Evolutionary conservation across 2,329 filamentous ascomycete genomes (phyloP).

Genomic region (Aspergillus pseudoterreus): DNA sequence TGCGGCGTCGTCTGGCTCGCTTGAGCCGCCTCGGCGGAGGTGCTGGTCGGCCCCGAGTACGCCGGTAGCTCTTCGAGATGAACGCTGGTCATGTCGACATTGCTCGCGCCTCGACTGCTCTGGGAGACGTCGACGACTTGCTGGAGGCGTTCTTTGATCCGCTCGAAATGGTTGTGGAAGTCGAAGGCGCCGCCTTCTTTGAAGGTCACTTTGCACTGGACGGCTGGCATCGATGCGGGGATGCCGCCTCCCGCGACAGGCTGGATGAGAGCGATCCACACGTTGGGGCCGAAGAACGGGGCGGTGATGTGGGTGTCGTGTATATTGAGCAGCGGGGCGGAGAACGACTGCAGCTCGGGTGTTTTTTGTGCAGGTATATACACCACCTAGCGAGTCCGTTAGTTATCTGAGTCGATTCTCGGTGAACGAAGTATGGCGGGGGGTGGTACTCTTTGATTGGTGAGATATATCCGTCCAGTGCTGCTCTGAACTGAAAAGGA

Average conservation of each 20-base stretch:
- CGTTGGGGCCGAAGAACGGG: constrained; percentile 89
- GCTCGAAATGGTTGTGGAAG: constrained; percentile 77
- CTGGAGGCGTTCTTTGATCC: constrained; percentile 76
- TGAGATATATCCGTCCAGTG: constrained; percentile 73
- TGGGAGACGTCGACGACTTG: constrained; percentile 65
- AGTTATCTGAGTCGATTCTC: constrained; percentile 2
- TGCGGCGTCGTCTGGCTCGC: constrained; percentile 8
- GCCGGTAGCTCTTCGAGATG: constrained; percentile 84
- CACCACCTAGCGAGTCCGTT: constrained; percentile 61
- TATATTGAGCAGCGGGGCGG: constrained; percentile 79
- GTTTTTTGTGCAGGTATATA: constrained; percentile 75
- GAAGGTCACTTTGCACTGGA: constrained; percentile 84
- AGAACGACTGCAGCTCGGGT: constrained; percentile 75
- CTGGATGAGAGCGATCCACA: constrained; percentile 76
- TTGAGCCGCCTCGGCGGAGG: constrained; percentile 11
- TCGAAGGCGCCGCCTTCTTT: constrained; percentile 94
- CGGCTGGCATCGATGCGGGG: constrained; percentile 64
- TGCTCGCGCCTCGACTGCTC: constrained; percentile 40
- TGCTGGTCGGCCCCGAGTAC: constrained; percentile 64
- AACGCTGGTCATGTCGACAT: constrained; percentile 60
- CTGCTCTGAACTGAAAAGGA: constrained; percentile 69
- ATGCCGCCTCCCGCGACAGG: constrained; percentile 82
- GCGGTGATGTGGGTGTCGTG: constrained; percentile 82
- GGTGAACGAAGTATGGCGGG: constrained; percentile 6
- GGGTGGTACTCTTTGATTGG: constrained; percentile 71